phyloP scores from a whole-genome alignment of 2,329 filamentous ascomycete genomes.

The Cordyceps tenuipes region DNA sequence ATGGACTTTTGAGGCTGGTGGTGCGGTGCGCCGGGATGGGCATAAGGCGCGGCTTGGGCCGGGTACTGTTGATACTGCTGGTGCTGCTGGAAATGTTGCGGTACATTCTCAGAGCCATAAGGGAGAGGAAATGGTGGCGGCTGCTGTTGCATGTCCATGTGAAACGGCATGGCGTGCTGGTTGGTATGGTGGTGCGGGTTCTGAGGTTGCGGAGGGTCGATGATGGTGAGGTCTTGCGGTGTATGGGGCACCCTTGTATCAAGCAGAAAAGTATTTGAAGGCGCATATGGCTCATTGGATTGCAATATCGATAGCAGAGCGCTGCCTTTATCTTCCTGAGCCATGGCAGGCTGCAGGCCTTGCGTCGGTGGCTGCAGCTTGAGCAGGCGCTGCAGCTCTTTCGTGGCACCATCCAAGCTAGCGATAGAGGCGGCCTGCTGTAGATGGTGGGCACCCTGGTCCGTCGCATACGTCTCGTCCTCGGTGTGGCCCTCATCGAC shows the following conservation, averaged over 20 bases:
- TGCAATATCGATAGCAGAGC: slow-evolving; percentile 47
- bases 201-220: slow-evolving; percentile 42
- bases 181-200: slow-evolving; percentile 48
- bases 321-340: slow-evolving; percentile 37
- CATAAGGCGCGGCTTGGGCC: neutral
- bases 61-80: slow-evolving; percentile 16
- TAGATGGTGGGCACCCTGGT: neutral
- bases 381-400: slow-evolving; percentile 45
- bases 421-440: slow-evolving; percentile 31
- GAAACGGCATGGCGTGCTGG: slow-evolving; percentile 25
- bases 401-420: slow-evolving; percentile 42
- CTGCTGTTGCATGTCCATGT: slow-evolving; percentile 21
- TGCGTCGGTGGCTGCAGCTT: slow-evolving; percentile 47
- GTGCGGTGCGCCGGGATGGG: slow-evolving; percentile 12
- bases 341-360: slow-evolving; percentile 30
- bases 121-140: slow-evolving; percentile 23
- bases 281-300: slow-evolving; percentile 19
- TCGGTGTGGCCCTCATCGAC: slow-evolving; percentile 52
- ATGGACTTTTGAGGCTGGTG: slow-evolving; percentile 16
- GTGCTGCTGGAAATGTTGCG: slow-evolving; percentile 11
- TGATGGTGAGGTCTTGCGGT: slow-evolving; percentile 45
- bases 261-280: slow-evolving; percentile 14
- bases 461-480: slow-evolving; percentile 46
- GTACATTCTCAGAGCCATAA: neutral
- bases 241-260: slow-evolving; percentile 34